Conservation (phyloP, 75 land plant genomes). For the Pinus albicaulis region DNA sequence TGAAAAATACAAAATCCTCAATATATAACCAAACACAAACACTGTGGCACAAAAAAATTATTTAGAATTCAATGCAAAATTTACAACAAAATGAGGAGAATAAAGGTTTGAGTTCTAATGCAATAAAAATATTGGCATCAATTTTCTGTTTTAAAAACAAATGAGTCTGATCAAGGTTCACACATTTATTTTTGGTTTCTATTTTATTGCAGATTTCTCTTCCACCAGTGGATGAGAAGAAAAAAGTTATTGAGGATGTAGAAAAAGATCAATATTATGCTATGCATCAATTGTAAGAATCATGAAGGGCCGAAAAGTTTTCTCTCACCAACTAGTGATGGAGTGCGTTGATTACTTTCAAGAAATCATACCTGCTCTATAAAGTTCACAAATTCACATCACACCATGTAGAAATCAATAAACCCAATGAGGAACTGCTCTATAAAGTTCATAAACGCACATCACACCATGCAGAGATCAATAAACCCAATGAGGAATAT, state of each 20-base stretch:
- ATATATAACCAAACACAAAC: constrained; percentile 78
- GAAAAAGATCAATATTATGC: constrained; percentile 95
- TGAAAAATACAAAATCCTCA: constrained; percentile 87
- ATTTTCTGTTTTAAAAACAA: not conserved
- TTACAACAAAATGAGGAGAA: constrained; percentile 93
- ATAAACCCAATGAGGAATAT: too few relatives aligned
- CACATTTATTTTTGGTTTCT: not conserved
- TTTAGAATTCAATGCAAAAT: constrained; percentile 91
- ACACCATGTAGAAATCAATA: too few relatives aligned
- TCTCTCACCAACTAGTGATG: constrained; percentile 79
- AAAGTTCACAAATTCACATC: too few relatives aligned
- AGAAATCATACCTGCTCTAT: too few relatives aligned
- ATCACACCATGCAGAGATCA: too few relatives aligned
- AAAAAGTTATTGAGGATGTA: constrained; percentile 96
- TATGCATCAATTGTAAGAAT: constrained; percentile 95
- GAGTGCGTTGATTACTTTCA: constrained; percentile 98
- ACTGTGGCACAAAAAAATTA: constrained; percentile 65
- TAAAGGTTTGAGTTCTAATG: constrained; percentile 57
- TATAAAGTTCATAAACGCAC: too few relatives aligned
- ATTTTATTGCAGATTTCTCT: constrained; percentile 69
- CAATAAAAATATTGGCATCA: not conserved
- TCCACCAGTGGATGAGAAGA: constrained; percentile 96
- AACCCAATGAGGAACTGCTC: too few relatives aligned
- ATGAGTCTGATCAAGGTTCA: not conserved
- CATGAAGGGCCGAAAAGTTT: constrained; percentile 92